phyloP scores from a whole-genome alignment of 768 basidiomycete species.

The Pisolithus albus region DNA sequence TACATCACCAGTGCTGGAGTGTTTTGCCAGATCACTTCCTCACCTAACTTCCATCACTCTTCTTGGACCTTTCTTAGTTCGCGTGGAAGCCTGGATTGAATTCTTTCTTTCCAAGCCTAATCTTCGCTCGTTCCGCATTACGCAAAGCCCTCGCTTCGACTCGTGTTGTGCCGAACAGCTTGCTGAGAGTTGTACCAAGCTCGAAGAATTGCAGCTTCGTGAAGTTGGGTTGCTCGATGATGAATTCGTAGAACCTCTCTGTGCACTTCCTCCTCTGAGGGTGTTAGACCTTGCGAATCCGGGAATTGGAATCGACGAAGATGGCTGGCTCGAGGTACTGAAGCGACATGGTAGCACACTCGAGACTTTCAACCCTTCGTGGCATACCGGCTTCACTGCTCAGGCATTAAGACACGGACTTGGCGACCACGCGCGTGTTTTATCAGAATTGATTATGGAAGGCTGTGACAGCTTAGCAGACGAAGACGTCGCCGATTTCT shows the following conservation, averaged over 20 bases:
- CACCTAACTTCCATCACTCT: constrained; percentile 69
- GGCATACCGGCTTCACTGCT: constrained; percentile 58
- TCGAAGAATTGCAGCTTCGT: constrained; percentile 70
- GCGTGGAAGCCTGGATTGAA: constrained; percentile 59
- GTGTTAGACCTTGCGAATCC: constrained; percentile 69
- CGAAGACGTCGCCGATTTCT: constrained; percentile 61
- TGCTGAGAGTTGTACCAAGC: constrained; percentile 39
- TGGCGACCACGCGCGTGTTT: constrained; percentile 35
- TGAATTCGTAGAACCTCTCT: constrained; percentile 51
- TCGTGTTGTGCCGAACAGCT: constrained; percentile 56
- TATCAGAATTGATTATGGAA: constrained; percentile 50
- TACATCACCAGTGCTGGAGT: constrained; percentile 48
- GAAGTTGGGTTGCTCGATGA: constrained; percentile 72
- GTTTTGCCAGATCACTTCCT: constrained; percentile 59
- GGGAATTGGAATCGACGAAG: constrained; percentile 45
- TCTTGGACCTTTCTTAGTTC: constrained; percentile 83
- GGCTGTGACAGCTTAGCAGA: constrained; percentile 61
- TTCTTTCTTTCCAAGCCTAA: constrained; percentile 63
- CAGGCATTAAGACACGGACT: constrained; percentile 56
- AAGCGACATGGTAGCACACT: constrained; percentile 47
- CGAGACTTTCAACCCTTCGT: constrained; percentile 62
- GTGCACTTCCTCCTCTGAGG: constrained; percentile 32
- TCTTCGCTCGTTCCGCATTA: constrained; percentile 71
- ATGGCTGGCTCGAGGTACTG: constrained; percentile 52
- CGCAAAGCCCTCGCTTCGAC: constrained; percentile 83